Base-by-base conservation (phyloP, 2,329 filamentous ascomycete species). In the Gnomoniopsis smithogilvyi region DNA sequence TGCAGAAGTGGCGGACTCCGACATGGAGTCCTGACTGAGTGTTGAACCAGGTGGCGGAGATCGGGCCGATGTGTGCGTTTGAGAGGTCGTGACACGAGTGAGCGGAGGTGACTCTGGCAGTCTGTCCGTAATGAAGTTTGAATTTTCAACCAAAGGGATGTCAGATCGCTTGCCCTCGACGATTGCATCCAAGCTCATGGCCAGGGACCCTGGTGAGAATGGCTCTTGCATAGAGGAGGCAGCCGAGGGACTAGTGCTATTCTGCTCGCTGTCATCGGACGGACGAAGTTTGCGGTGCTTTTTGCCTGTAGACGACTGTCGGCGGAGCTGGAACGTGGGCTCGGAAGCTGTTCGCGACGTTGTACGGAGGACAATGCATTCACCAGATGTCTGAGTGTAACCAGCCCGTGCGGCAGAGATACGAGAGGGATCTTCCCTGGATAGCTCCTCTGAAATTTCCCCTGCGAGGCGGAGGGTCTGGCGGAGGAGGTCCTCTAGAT, bases 161-260 rank as follows among this genome's bases (percentile, higher is more conserved):
- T 59, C 24, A 11, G 56, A 33, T 38, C 34, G 46, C 30, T 33
- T 49, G 6, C 34, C 56, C 7, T 58, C 48, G 17, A 59, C 51
- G 10, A 61, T 36, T 6, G 59, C 59, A 36, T 59, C 59, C 36
- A 61, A 50, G 21, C 59, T 61, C 51, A 61, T 38, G 21, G 51
- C 59, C 3, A 59, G 38, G 7, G 59, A 36, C 3, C 34, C 51
- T 7, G 59, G 56, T 14, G 56, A 59, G 24, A 61, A 59, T 17
- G 59, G 59, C 3, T 61, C 59, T 17, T 61, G 59, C 33, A 61
- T 46, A 6, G 56, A 55, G 3, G 56, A 51, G 15, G 36, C 34
- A 6, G 51, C 41, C 6, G 56, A 36, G 19, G 33, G 26, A 21
- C 22, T 36, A 2, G 14, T 47, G 14, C 59, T 59, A 3, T 48